Base-by-base conservation (phyloP, 1,284 basidiomycete genomes). In the Moniliophthora roreri region DNA sequence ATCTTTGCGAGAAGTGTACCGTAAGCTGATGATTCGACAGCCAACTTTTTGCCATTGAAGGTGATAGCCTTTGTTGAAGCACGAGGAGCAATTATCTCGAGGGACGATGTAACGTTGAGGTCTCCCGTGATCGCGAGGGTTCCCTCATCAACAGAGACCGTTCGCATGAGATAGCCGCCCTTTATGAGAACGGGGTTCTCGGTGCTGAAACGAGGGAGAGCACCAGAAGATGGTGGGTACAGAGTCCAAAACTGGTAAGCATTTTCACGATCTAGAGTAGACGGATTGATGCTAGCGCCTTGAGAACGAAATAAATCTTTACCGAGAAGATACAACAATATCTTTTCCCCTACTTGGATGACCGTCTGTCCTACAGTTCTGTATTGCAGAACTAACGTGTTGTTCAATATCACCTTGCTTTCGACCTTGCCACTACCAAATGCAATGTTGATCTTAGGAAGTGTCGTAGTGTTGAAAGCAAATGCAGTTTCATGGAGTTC, bases 171-270 rank as follows among this genome's bases (percentile, higher is more conserved):
- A 48, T 79, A 79, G 21, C 76, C 77, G 50, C 78, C 77, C 58
- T 77, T 77, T 35, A 79, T 66, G 40, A 77, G 70, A 41, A 78
- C 67, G 1, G 77, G 71, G 55, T 75, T 71, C 38, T 71, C 57
- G 6, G 68, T 74, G 52, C 62, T 71, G 58, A 70, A 74, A 21
- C 66, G 65, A 9, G 70, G 69, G 47, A 72, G 71, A 10, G 64
- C 44, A 18, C 75, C 71, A 1, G 61, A 55, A 9, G 70, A 64
- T 4, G 73, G 70, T 1, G 72, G 76, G 50, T 79, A 69, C 54
- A 79, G 63, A 26, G 76, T 70, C 78, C 78, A 80, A 62, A 78
- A 78, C 48, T 77, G 66, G 58, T 79, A 79, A 4, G 79, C 78
- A 36, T 69, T 75, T 35, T 66, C 63, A 40, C 76, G 76, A 61